Conservation (phyloP, 805 yeast genomes). For the Zygosaccharomyces siamensis region DNA sequence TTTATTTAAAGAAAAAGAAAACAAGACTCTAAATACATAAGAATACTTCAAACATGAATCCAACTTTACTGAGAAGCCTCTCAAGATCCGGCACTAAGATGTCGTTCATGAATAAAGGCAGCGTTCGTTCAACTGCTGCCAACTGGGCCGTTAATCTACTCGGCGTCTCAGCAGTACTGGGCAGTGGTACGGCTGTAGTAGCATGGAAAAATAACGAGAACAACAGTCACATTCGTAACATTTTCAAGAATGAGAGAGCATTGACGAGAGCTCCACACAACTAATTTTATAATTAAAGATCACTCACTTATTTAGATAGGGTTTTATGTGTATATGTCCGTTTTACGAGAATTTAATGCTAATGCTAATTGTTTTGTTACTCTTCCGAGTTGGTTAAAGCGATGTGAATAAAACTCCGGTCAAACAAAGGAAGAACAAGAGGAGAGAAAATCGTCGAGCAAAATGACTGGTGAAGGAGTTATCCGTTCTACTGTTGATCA, state of each 20-base stretch:
- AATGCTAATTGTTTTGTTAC: background rate
- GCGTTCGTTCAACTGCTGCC: constrained; percentile 5
- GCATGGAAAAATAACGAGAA: constrained; percentile 13
- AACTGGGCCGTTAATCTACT: constrained; percentile 15
- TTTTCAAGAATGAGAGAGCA: constrained; percentile 15
- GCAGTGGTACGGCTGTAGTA: constrained; percentile 14
- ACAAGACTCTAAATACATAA: too few species aligned
- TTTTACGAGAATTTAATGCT: background rate
- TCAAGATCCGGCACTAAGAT: constrained; percentile 15
- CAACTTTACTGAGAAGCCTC: constrained; percentile 17
- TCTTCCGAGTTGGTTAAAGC: background rate
- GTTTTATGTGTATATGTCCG: background rate
- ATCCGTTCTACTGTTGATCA: constrained; percentile 34
- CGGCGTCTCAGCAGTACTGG: constrained; percentile 15
- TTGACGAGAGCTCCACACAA: constrained; percentile 10
- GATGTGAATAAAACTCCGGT: background rate
- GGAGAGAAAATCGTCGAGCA: background rate
- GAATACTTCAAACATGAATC: constrained; percentile 12
- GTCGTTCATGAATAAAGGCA: constrained; percentile 5
- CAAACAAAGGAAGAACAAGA: background rate
- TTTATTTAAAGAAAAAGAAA: background rate
- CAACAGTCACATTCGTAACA: constrained; percentile 16
- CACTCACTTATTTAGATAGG: background rate
- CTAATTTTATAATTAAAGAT: background rate
- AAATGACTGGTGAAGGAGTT: background rate